phyloP scores from a whole-genome alignment of 2,329 filamentous ascomycete genomes.

The Fusarium sp. region DNA sequence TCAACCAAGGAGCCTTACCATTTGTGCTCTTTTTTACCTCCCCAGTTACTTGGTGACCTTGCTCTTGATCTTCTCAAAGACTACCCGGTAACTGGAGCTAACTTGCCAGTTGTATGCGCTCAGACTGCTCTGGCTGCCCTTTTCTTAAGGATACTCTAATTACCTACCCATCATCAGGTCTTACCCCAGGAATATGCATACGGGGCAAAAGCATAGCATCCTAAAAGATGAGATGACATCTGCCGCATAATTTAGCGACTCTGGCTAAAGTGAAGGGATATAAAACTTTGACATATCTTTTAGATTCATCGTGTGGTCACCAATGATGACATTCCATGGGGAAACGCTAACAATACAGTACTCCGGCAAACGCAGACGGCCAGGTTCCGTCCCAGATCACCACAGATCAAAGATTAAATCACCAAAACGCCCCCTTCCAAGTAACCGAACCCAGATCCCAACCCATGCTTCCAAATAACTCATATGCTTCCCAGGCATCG shows the following conservation, averaged over 20 bases:
- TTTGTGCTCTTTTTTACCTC: not conserved
- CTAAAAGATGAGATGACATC: not conserved
- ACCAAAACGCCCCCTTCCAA: slow-evolving; percentile 34
- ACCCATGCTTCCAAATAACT: not conserved
- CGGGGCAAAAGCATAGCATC: too few relatives aligned
- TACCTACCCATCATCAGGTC: not conserved
- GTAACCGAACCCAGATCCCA: not conserved
- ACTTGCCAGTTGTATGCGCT: too few relatives aligned
- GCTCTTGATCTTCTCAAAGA: not conserved
- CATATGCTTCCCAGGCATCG: not conserved
- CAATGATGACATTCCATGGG: slow-evolving; percentile 27
- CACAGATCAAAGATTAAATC: slow-evolving; percentile 19
- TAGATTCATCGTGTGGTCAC: slow-evolving; percentile 25
- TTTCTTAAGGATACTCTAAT: not conserved
- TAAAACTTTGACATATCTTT: slow-evolving; percentile 17
- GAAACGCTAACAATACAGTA: slow-evolving; percentile 32
- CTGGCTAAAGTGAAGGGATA: not conserved
- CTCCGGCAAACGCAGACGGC: slow-evolving; percentile 48
- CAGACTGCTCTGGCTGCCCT: too few relatives aligned
- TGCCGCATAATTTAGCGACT: not conserved
- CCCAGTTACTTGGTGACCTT: not conserved
- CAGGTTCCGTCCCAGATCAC: slow-evolving; percentile 31
- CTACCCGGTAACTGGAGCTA: too few relatives aligned
- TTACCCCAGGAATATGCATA: not conserved
- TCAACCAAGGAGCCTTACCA: not conserved